Conservation (phyloP, 441 rosid species). For the Monsonia emarginata region DNA sequence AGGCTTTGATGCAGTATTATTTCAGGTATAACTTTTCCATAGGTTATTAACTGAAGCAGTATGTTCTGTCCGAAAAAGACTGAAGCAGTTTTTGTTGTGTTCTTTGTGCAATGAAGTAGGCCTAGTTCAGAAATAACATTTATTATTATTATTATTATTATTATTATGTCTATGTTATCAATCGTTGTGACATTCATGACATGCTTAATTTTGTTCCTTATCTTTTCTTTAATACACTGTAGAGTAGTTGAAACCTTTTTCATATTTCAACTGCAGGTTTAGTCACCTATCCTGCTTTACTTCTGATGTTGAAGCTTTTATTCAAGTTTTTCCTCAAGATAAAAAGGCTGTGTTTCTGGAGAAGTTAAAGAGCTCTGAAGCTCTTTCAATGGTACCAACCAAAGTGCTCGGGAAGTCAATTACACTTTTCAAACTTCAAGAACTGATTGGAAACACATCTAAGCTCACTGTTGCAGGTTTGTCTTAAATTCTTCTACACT, state of each 20-base stretch:
- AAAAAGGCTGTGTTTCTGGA: constrained; percentile 49
- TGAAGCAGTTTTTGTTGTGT: background rate
- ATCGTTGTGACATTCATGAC: background rate
- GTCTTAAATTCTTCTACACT: constrained; percentile 17
- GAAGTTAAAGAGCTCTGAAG: constrained; percentile 35
- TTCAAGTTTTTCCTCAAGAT: constrained; percentile 54
- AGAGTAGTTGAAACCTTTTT: constrained; percentile 14
- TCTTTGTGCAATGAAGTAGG: background rate
- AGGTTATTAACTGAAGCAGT: background rate
- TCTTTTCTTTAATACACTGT: background rate
- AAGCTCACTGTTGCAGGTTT: constrained; percentile 46
- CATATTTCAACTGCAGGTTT: constrained; percentile 49
- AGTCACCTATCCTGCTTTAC: constrained; percentile 89
- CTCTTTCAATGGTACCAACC: constrained; percentile 31
- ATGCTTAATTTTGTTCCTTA: background rate
- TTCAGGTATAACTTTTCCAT: constrained; percentile 36
- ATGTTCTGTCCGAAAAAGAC: no score
- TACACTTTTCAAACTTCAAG: constrained; percentile 57
- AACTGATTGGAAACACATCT: constrained; percentile 50
- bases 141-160: background rate
- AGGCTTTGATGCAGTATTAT: constrained; percentile 58
- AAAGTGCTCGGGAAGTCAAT: constrained; percentile 73
- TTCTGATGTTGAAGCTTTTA: constrained; percentile 65
- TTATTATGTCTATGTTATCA: background rate
- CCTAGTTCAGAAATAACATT: background rate